phyloP scores from a whole-genome alignment of 1,139 yeast species.

The Geotrichum europaeum region DNA sequence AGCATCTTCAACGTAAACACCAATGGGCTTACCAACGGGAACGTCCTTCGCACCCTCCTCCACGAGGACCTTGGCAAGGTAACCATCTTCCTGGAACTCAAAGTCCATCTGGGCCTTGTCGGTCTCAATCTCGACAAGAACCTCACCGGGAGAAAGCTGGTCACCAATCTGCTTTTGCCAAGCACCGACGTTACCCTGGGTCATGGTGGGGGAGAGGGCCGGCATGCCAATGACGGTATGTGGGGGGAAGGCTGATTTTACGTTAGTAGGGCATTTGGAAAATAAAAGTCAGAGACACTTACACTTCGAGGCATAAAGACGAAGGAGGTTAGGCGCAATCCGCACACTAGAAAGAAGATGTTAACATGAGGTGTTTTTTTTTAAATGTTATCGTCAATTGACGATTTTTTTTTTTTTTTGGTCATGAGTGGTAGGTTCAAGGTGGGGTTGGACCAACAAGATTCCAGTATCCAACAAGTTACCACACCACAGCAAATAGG shows the following conservation, averaged over 20 bases:
- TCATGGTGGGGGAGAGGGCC: slow-evolving; percentile 97
- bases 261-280: slow-evolving; percentile 1
- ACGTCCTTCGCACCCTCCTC: slow-evolving; percentile 85
- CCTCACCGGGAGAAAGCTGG: slow-evolving; percentile 72
- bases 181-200: slow-evolving; percentile 82
- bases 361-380: not conserved
- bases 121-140: slow-evolving; percentile 94
- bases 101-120: slow-evolving; percentile 99
- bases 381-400: not conserved
- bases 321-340: slow-evolving; percentile 31
- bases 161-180: slow-evolving; percentile 93
- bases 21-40: slow-evolving; percentile 92
- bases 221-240: slow-evolving; percentile 80
- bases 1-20: slow-evolving; percentile 87
- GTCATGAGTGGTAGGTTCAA: not conserved
- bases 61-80: slow-evolving; percentile 80
- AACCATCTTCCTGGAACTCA: slow-evolving; percentile 98
- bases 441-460: slow-evolving; percentile 11
- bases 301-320: slow-evolving; percentile 37
- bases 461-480: slow-evolving; percentile 1
- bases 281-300: slow-evolving; percentile 14
- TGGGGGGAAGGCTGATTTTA: slow-evolving; percentile 37
- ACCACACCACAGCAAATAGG: not conserved
- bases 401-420: not conserved
- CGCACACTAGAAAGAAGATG: not conserved